Evolutionary conservation across 441 rosid species (phyloP).

Genomic region (Erodium texanum): DNA sequence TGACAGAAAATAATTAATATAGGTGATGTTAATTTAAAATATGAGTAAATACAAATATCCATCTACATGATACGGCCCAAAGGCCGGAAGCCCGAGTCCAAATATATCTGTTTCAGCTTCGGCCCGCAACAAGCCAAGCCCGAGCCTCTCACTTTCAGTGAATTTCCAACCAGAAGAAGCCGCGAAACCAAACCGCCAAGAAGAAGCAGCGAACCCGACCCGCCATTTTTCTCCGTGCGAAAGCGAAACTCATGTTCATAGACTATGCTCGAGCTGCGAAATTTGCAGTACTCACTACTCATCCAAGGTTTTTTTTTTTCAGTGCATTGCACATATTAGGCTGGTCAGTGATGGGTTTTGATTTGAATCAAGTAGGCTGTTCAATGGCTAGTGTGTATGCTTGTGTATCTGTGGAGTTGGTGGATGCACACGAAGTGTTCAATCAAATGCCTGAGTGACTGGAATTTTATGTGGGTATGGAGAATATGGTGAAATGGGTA

Average conservation of each 20-base stretch:
- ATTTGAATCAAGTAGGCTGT: neutral
- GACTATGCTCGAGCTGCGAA: neutral
- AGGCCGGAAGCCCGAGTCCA: too few relatives aligned
- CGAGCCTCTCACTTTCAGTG: too few relatives aligned
- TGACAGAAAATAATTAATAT: too few relatives aligned
- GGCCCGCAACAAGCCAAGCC: too few relatives aligned
- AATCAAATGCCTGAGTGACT: neutral
- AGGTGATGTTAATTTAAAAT: too few relatives aligned
- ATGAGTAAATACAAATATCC: too few relatives aligned
- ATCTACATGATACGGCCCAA: too few relatives aligned
- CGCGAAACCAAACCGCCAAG: too few relatives aligned
- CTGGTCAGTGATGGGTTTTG: neutral
- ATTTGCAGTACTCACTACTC: neutral
- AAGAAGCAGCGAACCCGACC: too few relatives aligned
- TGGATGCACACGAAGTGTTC: constrained; percentile 4
- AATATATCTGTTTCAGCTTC: too few relatives aligned
- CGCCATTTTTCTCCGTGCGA: neutral
- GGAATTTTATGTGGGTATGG: neutral
- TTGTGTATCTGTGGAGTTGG: neutral
- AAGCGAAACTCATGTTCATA: neutral
- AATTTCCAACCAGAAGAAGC: too few relatives aligned
- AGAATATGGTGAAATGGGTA: neutral
- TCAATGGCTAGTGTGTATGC: neutral
- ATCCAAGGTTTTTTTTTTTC: neutral
- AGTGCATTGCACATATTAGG: neutral